phyloP scores from a whole-genome alignment of 371 early-diverging fungal genomes.

The Sporodiniella umbellata region DNA sequence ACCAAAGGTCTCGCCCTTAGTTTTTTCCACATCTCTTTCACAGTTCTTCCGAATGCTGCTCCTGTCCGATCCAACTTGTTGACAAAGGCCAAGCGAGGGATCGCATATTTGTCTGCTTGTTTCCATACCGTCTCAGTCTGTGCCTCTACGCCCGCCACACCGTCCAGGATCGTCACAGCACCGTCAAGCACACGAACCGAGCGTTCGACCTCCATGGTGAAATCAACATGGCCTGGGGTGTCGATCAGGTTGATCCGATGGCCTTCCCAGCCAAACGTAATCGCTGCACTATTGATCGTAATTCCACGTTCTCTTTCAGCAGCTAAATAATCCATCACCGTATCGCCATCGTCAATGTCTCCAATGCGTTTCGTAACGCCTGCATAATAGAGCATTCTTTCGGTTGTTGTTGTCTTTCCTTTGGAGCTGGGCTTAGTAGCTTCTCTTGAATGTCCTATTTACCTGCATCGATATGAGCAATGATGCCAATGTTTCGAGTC shows the following conservation, averaged over 20 bases:
- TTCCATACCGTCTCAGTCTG: constrained; percentile 95
- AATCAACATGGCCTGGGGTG: constrained; percentile 97
- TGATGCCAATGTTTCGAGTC: constrained; percentile 93
- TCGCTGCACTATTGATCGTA: constrained; percentile 93
- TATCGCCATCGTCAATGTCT: constrained; percentile 90
- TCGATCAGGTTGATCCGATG: constrained; percentile 91
- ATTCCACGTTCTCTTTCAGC: constrained; percentile 93
- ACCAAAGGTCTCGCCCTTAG: constrained; percentile 71
- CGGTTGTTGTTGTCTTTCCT: constrained; percentile 96
- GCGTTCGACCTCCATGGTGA: constrained; percentile 95
- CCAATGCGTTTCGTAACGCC: constrained; percentile 87
- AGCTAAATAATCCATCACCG: constrained; percentile 91
- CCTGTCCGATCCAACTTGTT: constrained; percentile 95
- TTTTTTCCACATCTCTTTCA: constrained; percentile 61
- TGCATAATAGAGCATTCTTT: constrained; percentile 94
- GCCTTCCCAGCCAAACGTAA: constrained; percentile 88
- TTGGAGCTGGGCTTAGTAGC: neutral
- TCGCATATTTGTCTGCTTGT: constrained; percentile 80
- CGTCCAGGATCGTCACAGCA: constrained; percentile 89
- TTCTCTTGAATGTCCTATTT: neutral
- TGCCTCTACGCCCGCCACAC: constrained; percentile 95
- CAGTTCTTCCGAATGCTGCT: constrained; percentile 65
- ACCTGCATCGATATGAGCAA: constrained; percentile 97
- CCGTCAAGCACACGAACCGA: constrained; percentile 92
- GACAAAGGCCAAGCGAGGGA: constrained; percentile 87